Percentiles rank a stretch among this genome's conserved stretches.
Conservation (phyloP, 169 alveolate genomes). For the Eimeria maxima region DNA sequence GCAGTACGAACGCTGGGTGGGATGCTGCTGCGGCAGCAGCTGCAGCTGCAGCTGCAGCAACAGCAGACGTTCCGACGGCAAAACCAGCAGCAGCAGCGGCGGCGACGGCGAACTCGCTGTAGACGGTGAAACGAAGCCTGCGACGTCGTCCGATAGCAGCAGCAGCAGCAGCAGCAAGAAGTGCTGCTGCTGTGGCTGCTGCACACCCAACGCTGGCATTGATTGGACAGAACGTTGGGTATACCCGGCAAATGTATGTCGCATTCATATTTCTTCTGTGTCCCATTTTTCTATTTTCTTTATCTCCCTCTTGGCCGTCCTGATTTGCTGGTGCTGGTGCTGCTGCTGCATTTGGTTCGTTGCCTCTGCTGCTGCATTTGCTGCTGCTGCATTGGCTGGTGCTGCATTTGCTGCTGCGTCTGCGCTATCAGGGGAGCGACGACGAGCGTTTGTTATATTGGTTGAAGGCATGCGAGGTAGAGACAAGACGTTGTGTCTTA, state of each 20-base stretch:
- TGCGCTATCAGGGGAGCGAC: slow-evolving; percentile 57
- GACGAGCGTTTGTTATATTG: slow-evolving; percentile 69
- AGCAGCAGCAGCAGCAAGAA: slow-evolving; percentile 37
- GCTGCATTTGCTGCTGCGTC: neutral
- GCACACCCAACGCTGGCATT: slow-evolving; percentile 15
- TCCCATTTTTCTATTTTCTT: no score
- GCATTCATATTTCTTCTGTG: no score
- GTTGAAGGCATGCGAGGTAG: slow-evolving; percentile 76
- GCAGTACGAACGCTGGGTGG: slow-evolving; percentile 28
- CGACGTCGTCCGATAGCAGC: neutral
- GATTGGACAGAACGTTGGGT: slow-evolving; percentile 72
- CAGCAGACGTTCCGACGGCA: neutral
- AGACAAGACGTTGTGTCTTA: slow-evolving; percentile 72
- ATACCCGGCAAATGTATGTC: slow-evolving; percentile 37
- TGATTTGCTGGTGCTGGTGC: no score
- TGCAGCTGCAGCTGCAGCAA: neutral
- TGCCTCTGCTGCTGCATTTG: neutral
- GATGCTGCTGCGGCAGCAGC: neutral
- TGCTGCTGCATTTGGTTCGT: neutral
- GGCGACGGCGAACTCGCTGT: neutral
- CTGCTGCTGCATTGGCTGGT: neutral
- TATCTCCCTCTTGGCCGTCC: no score
- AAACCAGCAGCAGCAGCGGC: neutral
- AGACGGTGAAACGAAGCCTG: slow-evolving; percentile 24
- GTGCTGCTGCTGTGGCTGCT: slow-evolving; percentile 24